Evolutionary conservation across 768 basidiomycete species (phyloP), one percentile per base, ranked within the genome.

Genomic region (Tremella yokohamensis): DNA sequence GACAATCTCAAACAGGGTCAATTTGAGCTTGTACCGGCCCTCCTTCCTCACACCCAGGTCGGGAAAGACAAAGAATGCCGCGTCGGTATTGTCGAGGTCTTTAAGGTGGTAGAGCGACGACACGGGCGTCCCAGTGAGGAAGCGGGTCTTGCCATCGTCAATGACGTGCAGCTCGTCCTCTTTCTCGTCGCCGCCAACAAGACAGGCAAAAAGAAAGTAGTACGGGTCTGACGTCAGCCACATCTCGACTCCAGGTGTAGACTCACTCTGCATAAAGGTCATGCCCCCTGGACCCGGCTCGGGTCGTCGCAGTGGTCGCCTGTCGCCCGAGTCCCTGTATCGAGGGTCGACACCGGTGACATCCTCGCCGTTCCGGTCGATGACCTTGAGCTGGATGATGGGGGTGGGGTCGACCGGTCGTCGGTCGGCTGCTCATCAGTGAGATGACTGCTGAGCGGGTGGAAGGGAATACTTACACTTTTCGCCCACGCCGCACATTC

Each of bases 361-460:
- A 38, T 64, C 62, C 9, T 67, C 63, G 18, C 59, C 66, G 22
- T 70, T 58, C 8, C 40, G 85, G 78, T 91, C 87, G 66, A 89
- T 81, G 54, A 96, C 89, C 54, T 87, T 85, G 8, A 97, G 84
- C 76, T 94, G 90, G n/a, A 97, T 85, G 78, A 97, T 92, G 16
- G 93, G 92, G 0, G 92, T 91, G 0, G 93, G 93, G 80, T 97
- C 92, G 73, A 97, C 91, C 1, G 93, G 92, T 38, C 92, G 82
- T n/a, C 92, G 83, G 82, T 94, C 93, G 55, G 90, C 91, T 88
- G 78, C 13, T 20, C 13, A 13, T 47, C 12, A 49, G 22, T 38
- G 19, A 34, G 37, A 12, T 25, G 42, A 34, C 8, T 26, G 15
- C 12, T 52, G 42, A 16, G 22, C 13, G 9, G 15, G 26, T 38